These are phyloP conservation scores for Theileria luwenshuni DNA, from an alignment of 169 alveolate genomes.

Conservation along the genomic window DNA sequence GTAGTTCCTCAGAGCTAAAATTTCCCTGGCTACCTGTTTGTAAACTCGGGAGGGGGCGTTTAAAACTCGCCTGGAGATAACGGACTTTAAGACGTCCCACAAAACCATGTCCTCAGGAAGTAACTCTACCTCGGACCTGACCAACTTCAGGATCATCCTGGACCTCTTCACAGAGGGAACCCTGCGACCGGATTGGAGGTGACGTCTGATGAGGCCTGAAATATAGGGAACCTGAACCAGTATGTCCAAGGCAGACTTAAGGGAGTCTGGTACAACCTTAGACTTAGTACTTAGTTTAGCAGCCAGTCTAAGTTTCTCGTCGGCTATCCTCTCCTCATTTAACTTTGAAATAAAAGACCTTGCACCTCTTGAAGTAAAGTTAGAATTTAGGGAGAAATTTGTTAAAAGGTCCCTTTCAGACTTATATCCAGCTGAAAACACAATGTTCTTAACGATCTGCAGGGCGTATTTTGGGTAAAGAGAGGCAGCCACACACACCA, in stretches of 20 bases:
- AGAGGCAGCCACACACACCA: slow-evolving; percentile 69
- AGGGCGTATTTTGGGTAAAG: slow-evolving; percentile 69
- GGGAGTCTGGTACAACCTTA: background rate
- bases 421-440: slow-evolving; percentile 69
- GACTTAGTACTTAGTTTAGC: slow-evolving; percentile 36
- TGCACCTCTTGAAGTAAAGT: slow-evolving; percentile 75
- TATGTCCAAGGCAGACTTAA: slow-evolving; percentile 19
- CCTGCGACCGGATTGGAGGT: slow-evolving; percentile 53
- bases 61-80: slow-evolving; percentile 37
- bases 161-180: slow-evolving; percentile 52
- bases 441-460: slow-evolving; percentile 70
- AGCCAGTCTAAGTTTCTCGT: slow-evolving; percentile 34
- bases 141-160: slow-evolving; percentile 34
- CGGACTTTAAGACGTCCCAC: slow-evolving; percentile 51
- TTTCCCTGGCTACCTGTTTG: slow-evolving; percentile 57
- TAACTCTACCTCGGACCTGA: slow-evolving; percentile 31
- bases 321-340: slow-evolving; percentile 64
- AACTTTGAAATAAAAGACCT: slow-evolving; percentile 62
- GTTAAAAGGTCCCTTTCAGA: slow-evolving; percentile 70
- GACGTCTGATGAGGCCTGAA: slow-evolving; percentile 57
- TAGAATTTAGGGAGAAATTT: slow-evolving; percentile 51
- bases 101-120: slow-evolving; percentile 50
- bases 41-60: slow-evolving; percentile 49
- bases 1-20: slow-evolving; percentile 34
- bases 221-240: slow-evolving; percentile 38